A percentile compares a stretch with the other conserved stretches of the same genome.
These are phyloP conservation scores for Sugiyamaella sp. DNA, from an alignment of 1,139 yeast species.

Conservation along the genomic window DNA sequence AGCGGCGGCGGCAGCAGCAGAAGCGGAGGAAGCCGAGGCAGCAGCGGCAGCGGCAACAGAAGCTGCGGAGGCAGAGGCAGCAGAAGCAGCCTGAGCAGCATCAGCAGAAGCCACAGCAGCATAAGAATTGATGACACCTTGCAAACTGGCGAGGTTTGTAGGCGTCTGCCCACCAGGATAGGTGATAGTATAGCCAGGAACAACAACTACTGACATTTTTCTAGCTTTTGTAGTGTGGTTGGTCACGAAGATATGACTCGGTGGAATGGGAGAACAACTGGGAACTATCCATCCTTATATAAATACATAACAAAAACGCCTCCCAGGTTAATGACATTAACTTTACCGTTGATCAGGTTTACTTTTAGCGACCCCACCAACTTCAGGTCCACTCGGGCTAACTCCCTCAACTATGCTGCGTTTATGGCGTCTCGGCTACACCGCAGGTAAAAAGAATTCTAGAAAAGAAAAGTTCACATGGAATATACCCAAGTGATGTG, in stretches of 20 bases:
- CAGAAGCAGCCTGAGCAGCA: constrained; percentile 4
- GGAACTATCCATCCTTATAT: not conserved
- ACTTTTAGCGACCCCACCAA: not conserved
- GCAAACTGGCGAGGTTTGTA: constrained; percentile 1
- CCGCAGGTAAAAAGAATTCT: not conserved
- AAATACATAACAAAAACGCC: not conserved
- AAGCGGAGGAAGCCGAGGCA: not conserved
- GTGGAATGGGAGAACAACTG: not conserved
- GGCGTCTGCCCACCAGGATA: constrained; percentile 7
- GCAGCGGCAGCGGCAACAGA: constrained; percentile 2
- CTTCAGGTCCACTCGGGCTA: not conserved
- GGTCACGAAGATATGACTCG: not conserved
- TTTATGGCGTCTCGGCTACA: not conserved
- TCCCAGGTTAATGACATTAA: not conserved
- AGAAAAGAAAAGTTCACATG: not conserved
- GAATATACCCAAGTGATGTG: not conserved
- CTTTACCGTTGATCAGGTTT: not conserved
- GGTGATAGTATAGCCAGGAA: constrained; percentile 12
- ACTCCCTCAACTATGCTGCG: not conserved
- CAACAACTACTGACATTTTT: constrained; percentile 13
- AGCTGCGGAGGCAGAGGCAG: constrained; percentile 5
- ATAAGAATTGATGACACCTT: constrained; percentile 8
- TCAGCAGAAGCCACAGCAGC: constrained; percentile 5
- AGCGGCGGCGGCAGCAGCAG: constrained; percentile 13
- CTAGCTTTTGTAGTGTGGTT: not conserved